Conservation (phyloP, 805 yeast species). For the Wickerhamomyces sydowiorum region DNA sequence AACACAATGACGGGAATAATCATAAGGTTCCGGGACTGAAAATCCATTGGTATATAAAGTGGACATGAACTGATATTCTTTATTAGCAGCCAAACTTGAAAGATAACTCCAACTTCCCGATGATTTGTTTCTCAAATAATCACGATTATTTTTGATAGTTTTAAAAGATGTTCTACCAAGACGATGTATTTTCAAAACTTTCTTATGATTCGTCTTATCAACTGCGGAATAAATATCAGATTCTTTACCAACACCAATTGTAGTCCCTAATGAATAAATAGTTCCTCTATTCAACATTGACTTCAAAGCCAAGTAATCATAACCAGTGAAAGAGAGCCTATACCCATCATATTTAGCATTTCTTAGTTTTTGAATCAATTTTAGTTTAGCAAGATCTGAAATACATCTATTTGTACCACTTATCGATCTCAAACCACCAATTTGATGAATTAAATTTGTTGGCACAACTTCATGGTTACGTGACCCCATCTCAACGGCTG, state of each 20-base stretch:
- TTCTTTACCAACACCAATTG: conserved; percentile 96
- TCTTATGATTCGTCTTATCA: conserved; percentile 56
- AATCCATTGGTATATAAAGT: conserved; percentile 71
- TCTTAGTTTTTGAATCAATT: conserved; percentile 68
- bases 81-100: conserved; percentile 84
- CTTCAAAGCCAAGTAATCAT: conserved; percentile 86
- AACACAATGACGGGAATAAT: conserved; percentile 85
- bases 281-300: conserved; percentile 72
- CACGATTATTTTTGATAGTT: conserved; percentile 90
- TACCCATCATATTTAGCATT: conserved; percentile 96
- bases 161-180: conserved; percentile 91
- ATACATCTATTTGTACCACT: conserved; percentile 76
- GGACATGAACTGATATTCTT: conserved; percentile 86
- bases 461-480: conserved; percentile 95
- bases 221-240: conserved; percentile 88
- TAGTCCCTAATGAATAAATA: conserved; percentile 73
- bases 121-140: conserved; percentile 67
- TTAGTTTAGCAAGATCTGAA: conserved; percentile 81
- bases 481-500: conserved; percentile 88
- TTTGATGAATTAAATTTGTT: conserved; percentile 69
- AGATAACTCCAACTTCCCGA: conserved; percentile 90
- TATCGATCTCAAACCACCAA: conserved; percentile 70
- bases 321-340: conserved; percentile 81
- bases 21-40: conserved; percentile 83
- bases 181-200: conserved; percentile 85